Percentiles rank a stretch among this genome's conserved stretches.
These are phyloP conservation scores for Hyparrhenia diplandra DNA, from an alignment of 176 grass and related monocot species.

Conservation along the genomic window DNA sequence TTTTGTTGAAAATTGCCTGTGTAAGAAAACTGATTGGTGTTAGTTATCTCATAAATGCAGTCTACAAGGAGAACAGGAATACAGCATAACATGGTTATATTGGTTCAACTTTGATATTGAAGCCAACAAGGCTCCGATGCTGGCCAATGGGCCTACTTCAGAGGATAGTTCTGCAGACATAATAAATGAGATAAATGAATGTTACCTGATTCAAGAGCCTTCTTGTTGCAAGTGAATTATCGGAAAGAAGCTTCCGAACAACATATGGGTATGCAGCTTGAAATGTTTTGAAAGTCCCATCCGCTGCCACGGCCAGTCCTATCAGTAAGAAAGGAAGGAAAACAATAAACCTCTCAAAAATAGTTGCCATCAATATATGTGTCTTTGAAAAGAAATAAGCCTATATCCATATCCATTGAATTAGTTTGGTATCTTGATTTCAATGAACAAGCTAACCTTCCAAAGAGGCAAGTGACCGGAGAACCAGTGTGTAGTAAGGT, in stretches of 20 bases:
- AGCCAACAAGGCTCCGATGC: background rate
- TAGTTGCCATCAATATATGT: background rate
- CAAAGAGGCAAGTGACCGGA: slow-evolving; percentile 88
- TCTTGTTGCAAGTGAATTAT: slow-evolving; percentile 66
- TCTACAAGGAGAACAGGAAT: background rate
- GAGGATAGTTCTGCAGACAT: background rate
- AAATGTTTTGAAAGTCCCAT: slow-evolving; percentile 72
- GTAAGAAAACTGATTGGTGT: background rate
- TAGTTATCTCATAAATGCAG: slow-evolving; percentile 1
- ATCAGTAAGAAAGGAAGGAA: slow-evolving; percentile 12
- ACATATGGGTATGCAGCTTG: slow-evolving; percentile 75
- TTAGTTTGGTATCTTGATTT: background rate
- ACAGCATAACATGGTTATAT: background rate
- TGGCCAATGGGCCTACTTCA: background rate
- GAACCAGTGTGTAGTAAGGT: slow-evolving; percentile 81
- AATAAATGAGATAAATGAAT: background rate
- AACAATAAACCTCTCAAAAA: slow-evolving; percentile 1
- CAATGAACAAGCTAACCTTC: slow-evolving; percentile 59
- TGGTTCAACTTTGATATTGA: background rate
- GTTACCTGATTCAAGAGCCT: slow-evolving; percentile 63
- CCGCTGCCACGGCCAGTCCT: slow-evolving; percentile 61
- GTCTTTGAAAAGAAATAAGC: background rate
- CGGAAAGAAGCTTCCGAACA: slow-evolving; percentile 58
- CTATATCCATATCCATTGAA: background rate
- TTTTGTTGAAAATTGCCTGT: slow-evolving; percentile 65